Percentiles rank a stretch among this genome's conserved stretches.
Evolutionary conservation across 805 yeast species (phyloP).

Genomic region (Hanseniaspora jakobsenii): DNA sequence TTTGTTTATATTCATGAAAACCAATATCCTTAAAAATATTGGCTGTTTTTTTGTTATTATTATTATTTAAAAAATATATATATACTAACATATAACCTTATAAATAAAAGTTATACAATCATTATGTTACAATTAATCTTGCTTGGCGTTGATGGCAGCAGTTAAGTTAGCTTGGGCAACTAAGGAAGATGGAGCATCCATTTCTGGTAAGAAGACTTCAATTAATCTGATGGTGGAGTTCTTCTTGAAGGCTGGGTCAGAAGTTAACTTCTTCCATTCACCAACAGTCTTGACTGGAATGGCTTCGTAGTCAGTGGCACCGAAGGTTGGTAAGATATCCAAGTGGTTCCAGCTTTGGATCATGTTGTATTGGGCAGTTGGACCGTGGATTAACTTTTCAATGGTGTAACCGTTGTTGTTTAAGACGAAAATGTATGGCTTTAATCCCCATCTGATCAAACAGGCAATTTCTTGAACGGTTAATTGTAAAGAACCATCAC

Average conservation of each 20-base stretch:
- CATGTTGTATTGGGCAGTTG: conserved; percentile 49
- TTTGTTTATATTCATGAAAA: too few relatives aligned
- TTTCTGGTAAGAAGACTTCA: conserved; percentile 54
- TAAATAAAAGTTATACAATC: not conserved
- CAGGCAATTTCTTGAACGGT: conserved; percentile 65
- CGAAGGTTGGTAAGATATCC: conserved; percentile 30
- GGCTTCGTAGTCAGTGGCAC: conserved; percentile 43
- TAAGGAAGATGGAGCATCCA: conserved; percentile 60
- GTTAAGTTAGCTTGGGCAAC: conserved; percentile 55
- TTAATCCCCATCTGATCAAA: conserved; percentile 52
- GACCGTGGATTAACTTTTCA: conserved; percentile 64
- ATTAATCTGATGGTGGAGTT: conserved; percentile 52
- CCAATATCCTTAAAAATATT: not conserved
- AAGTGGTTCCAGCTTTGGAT: conserved; percentile 61
- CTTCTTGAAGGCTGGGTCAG: conserved; percentile 37
- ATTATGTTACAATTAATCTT: conserved; percentile 18
- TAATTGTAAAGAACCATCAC: conserved; percentile 67
- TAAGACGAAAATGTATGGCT: conserved; percentile 56
- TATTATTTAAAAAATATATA: not conserved
- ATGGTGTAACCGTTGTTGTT: conserved; percentile 68
- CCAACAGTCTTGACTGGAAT: conserved; percentile 43
- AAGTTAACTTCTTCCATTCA: conserved; percentile 43
- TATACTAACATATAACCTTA: too few relatives aligned
- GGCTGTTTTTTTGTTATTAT: too few relatives aligned
- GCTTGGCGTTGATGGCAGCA: conserved; percentile 36